Evolutionary conservation across 1,139 yeast species (phyloP), one percentile per base, ranked within the genome.

Genomic region (Suzukiozyma palmioleophila): DNA sequence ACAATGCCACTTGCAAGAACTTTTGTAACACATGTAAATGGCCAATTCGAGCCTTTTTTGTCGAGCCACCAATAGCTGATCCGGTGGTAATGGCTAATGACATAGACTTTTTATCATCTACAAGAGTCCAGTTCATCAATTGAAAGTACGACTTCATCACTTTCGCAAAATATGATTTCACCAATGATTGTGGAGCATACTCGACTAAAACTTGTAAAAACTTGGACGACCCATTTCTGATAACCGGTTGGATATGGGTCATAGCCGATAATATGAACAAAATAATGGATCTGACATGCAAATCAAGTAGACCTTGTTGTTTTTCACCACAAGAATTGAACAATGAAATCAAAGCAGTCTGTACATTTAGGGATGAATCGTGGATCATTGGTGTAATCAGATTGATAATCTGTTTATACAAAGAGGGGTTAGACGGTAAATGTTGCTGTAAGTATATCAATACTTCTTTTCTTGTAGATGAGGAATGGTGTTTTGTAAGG

Each of bases 181-280:
- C 74, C n/a, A 82, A 58, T 2, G 80, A 63, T 24, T 68, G 72
- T 15, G 69, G 73, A 18, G 71, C 62, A 37, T 65, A 46, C 31
- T 69, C 69, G 15, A 87, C 57, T 38, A 87, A 54, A 3, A 81
- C 66, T 27, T 67, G 66, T 27, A 89, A 62, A 48, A 81, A 83
- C 42, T 72, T 73, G 0, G 92, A 77, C 3, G 94, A 78, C 47
- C 82, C 84, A 39, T 77, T 76, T 36, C 95, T 75, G 30, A 89
- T 79, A 8, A 79, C 80, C 0, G 90, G 82, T 29, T 75, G 76
- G 34, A 92, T 84, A 56, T 92, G 97, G 13, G 97, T 86, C 97
- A 92, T 92, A 11, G 96, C 95, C 39, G 94, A 83, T 52, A 85
- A 85, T n/a, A 90, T 72, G 56, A 85, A 90, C 26, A 92, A 66